Base-by-base conservation (phyloP, 2,329 filamentous ascomycete species). In the Dactylellina haptotyla region DNA sequence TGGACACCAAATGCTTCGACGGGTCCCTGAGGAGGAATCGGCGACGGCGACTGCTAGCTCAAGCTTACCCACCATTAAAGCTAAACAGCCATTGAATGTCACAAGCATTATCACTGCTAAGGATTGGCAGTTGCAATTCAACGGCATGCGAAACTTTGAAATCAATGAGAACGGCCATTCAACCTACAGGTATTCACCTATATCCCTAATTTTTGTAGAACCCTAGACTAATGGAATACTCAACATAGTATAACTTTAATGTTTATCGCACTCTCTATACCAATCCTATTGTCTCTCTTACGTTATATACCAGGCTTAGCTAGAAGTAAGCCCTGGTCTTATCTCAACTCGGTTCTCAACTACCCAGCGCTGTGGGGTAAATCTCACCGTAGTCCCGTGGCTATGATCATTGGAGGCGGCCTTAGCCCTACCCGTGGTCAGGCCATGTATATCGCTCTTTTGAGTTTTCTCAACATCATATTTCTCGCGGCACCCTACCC, bases 61-160 rank as follows among this genome's bases (percentile, higher is more conserved):
- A 34, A 37, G 70, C 0, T 50, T 80, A 14, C 78, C 80, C 3
- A 69, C 75, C 9, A 76, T 79, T 10, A 77, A 73, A 37, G 62
- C 75, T 5, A 69, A 75, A 0, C 64, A 76, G 4, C 77, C 79
- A 0, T 75, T 82, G 16, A 80, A 82, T 30, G 75, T 74, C 2
- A 81, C 80, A 3, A 81, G 80, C 67, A 77, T 80, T 32, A 72
- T 82, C 8, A 41, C 48, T 0, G 66, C 76, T 2, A 59, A 75
- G 9, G 78, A 79, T 45, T 82, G 79, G 79, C 78, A 79, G 62
- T 61, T 76, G 10, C 78, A 85, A 76, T 86, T 86, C 79, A 86
- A 83, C 75, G 84, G 84, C 57, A 83, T 85, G 80, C 76, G 83
- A 8, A 83, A 85, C 63, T 85, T 85, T 41, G 84, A 87, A 54